These are phyloP conservation scores for Picochlorum sp. DNA, from an alignment of 139 green algal genomes.

Conservation along the genomic window DNA sequence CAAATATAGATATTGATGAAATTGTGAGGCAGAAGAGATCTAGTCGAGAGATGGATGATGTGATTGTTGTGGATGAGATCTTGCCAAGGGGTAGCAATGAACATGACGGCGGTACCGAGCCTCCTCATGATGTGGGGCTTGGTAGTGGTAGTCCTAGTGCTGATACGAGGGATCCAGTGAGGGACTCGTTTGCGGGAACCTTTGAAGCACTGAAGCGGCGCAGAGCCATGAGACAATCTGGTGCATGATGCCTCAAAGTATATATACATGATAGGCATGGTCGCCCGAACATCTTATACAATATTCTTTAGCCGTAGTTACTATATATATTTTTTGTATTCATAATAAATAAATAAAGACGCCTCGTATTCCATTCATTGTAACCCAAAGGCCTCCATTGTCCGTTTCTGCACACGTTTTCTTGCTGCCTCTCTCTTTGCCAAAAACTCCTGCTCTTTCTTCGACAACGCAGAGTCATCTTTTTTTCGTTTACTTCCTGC, in stretches of 20 bases:
- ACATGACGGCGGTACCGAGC: not conserved
- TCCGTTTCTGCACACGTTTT: constrained; percentile 56
- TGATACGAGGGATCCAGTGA: not conserved
- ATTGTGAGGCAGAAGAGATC: constrained; percentile 4
- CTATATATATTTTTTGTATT: not conserved
- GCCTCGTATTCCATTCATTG: not conserved
- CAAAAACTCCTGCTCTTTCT: constrained; percentile 57
- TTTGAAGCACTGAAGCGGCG: not conserved
- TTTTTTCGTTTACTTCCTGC: not conserved
- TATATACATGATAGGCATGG: not conserved
- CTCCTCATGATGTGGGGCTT: too few relatives aligned
- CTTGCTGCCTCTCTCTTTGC: constrained; percentile 60
- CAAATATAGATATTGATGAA: constrained; percentile 6
- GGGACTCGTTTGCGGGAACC: too few relatives aligned
- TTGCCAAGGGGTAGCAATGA: not conserved
- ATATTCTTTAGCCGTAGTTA: too few relatives aligned
- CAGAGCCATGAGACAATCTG: not conserved
- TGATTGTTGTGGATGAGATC: too few relatives aligned
- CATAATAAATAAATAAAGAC: constrained; percentile 5
- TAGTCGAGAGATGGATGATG: not conserved
- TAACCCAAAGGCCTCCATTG: constrained; percentile 51
- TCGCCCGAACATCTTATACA: too few relatives aligned
- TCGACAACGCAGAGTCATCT: constrained; percentile 33
- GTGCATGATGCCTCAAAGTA: not conserved
- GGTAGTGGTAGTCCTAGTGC: not conserved